Conservation (phyloP, 2,329 filamentous ascomycete genomes). For the Hirsutella rhossiliensis region DNA sequence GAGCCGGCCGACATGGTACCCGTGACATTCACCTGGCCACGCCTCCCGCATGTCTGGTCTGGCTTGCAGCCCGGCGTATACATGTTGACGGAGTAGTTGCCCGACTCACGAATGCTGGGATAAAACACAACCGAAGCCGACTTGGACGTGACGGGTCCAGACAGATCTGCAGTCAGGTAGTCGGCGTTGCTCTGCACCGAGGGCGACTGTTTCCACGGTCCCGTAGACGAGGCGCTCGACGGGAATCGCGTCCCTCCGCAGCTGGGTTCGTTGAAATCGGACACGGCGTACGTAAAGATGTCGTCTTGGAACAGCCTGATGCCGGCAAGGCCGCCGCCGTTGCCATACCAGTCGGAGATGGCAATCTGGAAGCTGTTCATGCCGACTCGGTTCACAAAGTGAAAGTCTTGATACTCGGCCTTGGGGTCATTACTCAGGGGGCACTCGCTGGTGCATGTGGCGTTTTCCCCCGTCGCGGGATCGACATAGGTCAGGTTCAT, state of each 20-base stretch:
- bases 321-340: constrained; percentile 72
- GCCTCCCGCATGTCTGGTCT: constrained; percentile 62
- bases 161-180: constrained; percentile 61
- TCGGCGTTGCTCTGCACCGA: constrained; percentile 59
- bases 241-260: constrained; percentile 53
- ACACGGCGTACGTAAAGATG: constrained; percentile 74
- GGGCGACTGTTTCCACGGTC: constrained; percentile 60
- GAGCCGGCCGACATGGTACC: constrained; percentile 49
- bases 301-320: constrained; percentile 81
- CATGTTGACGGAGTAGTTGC: constrained; percentile 81
- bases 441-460: constrained; percentile 69
- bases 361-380: constrained; percentile 83
- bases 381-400: constrained; percentile 75
- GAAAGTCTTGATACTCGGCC: constrained; percentile 71
- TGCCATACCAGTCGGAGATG: constrained; percentile 77
- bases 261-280: constrained; percentile 76
- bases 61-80: constrained; percentile 86
- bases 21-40: constrained; percentile 75
- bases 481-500: constrained; percentile 93
- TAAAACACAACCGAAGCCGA: constrained; percentile 63
- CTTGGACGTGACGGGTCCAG: constrained; percentile 39
- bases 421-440: constrained; percentile 63
- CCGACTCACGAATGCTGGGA: constrained; percentile 77
- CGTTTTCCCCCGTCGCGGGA: constrained; percentile 51
- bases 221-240: constrained; percentile 57